A percentile compares a stretch with the other conserved stretches of the same genome.
Conservation (phyloP, 345 rosid species). For the Heritiera littoralis region DNA sequence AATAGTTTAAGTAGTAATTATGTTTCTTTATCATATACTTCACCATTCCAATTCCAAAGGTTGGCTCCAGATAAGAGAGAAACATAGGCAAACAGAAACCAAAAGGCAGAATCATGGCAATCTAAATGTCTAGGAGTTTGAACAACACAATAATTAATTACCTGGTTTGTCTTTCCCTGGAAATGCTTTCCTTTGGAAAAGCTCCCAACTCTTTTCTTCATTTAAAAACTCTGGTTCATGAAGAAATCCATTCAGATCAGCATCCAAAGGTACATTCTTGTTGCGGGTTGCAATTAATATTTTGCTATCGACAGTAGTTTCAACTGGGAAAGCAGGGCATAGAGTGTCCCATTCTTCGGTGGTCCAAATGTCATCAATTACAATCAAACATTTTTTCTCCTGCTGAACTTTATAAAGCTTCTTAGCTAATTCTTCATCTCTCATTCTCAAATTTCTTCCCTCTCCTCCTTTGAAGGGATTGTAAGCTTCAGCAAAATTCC, state of each 20-base stretch:
- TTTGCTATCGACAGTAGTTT: conserved; percentile 34
- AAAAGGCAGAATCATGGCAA: neutral
- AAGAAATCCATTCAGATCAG: conserved; percentile 29
- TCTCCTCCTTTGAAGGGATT: no score
- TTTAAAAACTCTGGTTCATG: conserved; percentile 32
- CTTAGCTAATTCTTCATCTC: conserved; percentile 40
- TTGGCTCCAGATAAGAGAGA: neutral
- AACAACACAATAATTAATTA: neutral
- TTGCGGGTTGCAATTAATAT: conserved; percentile 50
- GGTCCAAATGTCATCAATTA: conserved; percentile 53
- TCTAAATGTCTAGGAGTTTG: neutral
- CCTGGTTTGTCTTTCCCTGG: conserved; percentile 28
- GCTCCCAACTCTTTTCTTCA: conserved; percentile 49
- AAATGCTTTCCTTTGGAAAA: conserved; percentile 41
- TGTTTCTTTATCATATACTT: neutral
- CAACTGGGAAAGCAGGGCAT: conserved; percentile 34
- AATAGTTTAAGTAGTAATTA: neutral
- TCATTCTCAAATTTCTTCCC: conserved; percentile 33
- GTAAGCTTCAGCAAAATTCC: conserved; percentile 29
- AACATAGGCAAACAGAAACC: neutral
- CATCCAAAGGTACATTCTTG: conserved; percentile 30
- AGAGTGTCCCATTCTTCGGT: conserved; percentile 37
- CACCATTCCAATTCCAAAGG: neutral
- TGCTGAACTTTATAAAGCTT: conserved; percentile 30
- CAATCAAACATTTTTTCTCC: conserved; percentile 40